Evolutionary conservation across 2,329 filamentous ascomycete species (phyloP).

Genomic region (Cercospora sp.): DNA sequence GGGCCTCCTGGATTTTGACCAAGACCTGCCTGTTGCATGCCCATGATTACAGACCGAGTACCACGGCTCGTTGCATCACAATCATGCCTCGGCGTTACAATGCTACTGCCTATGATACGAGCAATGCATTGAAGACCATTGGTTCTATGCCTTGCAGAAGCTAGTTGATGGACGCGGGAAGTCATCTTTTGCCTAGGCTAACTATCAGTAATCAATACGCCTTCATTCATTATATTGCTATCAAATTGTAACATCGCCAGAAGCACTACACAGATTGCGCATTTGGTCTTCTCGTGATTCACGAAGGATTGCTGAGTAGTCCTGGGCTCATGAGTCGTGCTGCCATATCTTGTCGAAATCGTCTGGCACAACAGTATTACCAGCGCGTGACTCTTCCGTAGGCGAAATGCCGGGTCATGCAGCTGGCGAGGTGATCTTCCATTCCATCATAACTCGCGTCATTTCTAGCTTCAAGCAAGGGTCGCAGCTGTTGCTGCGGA

Average conservation of each 20-base stretch:
- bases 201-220: not conserved
- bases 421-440: not conserved
- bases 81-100: conserved; percentile 2
- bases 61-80: not conserved
- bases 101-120: not conserved
- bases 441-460: not conserved
- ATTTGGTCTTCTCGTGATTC: not conserved
- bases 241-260: not conserved
- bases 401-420: not conserved
- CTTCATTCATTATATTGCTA: not conserved
- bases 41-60: not conserved
- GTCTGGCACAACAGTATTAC: not conserved
- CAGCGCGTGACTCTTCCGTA: not conserved
- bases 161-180: not conserved
- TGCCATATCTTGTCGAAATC: not conserved
- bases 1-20: not conserved
- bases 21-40: not conserved
- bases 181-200: not conserved
- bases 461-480: not conserved
- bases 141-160: not conserved
- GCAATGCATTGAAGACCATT: not conserved
- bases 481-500: not conserved
- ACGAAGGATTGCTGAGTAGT: not conserved
- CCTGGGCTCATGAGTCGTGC: not conserved
- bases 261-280: not conserved